These are phyloP conservation scores for Polygonum maritimum DNA, from an alignment of 148 eudicot species.

Conservation along the genomic window DNA sequence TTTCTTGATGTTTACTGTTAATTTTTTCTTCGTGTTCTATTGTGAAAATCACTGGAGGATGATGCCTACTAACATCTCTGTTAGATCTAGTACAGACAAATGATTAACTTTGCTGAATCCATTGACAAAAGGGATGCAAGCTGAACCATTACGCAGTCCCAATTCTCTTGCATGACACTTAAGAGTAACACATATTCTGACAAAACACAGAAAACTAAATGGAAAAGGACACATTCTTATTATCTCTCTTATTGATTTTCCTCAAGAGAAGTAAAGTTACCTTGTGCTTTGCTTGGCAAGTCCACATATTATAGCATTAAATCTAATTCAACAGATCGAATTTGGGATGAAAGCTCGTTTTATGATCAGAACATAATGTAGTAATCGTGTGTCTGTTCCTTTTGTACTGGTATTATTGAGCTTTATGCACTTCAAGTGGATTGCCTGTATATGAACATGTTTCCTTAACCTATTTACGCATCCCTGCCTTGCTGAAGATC, in stretches of 20 bases:
- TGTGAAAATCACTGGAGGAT: background rate
- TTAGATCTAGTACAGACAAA: background rate
- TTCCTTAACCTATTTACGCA: constrained; percentile 71
- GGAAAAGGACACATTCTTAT: background rate
- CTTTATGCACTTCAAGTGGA: background rate
- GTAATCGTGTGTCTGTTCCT: background rate
- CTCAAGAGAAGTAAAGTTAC: background rate
- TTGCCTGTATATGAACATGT: background rate
- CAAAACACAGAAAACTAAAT: background rate
- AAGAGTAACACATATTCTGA: background rate
- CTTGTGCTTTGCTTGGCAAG: background rate
- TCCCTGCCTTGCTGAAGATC: constrained; percentile 85
- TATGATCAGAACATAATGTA: background rate
- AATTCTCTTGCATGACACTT: background rate
- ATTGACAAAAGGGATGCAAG: background rate
- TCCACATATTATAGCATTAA: background rate
- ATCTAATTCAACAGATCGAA: background rate
- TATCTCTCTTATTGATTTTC: background rate
- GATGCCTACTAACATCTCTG: background rate
- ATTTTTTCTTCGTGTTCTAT: background rate
- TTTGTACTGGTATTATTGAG: background rate
- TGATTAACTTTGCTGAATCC: background rate
- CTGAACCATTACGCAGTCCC: background rate
- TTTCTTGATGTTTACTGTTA: background rate
- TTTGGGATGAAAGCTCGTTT: background rate